Evolutionary conservation across 352 stramenopile genomes (phyloP), one percentile per base, ranked within the genome.

Genomic region (Phytopythium vexans): DNA sequence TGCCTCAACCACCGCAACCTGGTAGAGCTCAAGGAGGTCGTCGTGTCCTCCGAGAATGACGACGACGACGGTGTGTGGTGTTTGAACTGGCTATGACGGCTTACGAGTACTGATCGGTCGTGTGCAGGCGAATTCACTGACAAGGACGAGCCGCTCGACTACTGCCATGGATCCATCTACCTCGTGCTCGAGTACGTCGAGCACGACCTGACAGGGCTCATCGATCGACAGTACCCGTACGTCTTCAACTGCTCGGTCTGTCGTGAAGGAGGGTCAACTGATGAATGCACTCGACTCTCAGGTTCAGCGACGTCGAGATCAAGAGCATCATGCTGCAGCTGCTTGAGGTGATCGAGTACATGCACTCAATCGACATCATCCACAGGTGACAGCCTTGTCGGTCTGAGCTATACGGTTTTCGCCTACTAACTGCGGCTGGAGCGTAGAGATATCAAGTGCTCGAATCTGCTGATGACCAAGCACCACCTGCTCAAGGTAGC

Each of bases 1-100:
- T 89, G 87, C 66, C 75, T 99, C 5, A 88, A 94, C 48, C 96
- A 99, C 71, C 83, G 79, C 15, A 98, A 98, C 70, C 77, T 99
- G 53, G 93, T 99, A 21, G 80, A 92, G 57, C 88, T 99, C 61
- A 92, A 98, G 55, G 96, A 99, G 68, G 93, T 99, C 42, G 91
- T 99, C 2, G 86, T 96, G 1, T 94, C 86, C 1, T 85, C 81
- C 3, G 86, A 92, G 49, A 88, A 92, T 21, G 88, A 95, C 40
- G 80, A 85, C 44, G 82, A 88, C 46, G 86, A 94, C 39, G 77
- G 82, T 91, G 43, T 57, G 64, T 46, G 32, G 10, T 8, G 6
- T 33, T 41, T 12, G 34, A 3, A 6, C 0, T 44, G 10, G 3
- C 16, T 52, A n/a, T 37, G 52, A 35, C 37, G 34, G 49, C 8